Base-by-base conservation (phyloP, 768 basidiomycete genomes). In the Amyloporia xantha region DNA sequence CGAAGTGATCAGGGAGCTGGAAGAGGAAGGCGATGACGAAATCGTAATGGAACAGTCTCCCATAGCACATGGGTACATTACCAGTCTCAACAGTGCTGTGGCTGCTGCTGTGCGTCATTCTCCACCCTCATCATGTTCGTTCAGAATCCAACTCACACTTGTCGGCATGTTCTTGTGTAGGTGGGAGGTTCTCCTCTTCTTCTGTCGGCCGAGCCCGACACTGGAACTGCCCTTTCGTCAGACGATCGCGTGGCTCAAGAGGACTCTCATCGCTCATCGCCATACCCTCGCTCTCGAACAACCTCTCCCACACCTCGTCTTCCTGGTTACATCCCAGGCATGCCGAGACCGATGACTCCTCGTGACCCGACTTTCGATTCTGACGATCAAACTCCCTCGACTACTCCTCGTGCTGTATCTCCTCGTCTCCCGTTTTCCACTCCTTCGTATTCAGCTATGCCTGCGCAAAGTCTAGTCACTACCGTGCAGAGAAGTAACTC, bases 321-420 rank as follows among this genome's bases (percentile, higher is more conserved):
- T 19, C 89, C 90, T 47, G 90, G 90, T 12, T 92, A 92, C 65
- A 81, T 90, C 49, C 90, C 90, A 20, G 90, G 90, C 10, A 92
- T 92, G 90, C 86, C 86, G 19, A 73, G 90, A 36, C 90, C 90
- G 15, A 90, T 91, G 85, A 91, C 90, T 5, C 90, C 90, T n/a
- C 82, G 81, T 48, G 85, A 88, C 54, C 58, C 68, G 5, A 68
- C 76, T 26, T 70, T 72, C 48, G 90, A 90, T 41, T 61, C 74
- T 24, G 88, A 91, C 47, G 86, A 89, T 51, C 77, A 79, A 38
- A 81, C 81, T 7, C 83, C 79, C 50, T 86, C 76, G 28, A 70
- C 71, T 20, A 92, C 89, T 3, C 89, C 89, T 49, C 83, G 89
- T 47, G 88, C 89, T 15, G 81, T 81, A 15, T 83, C 84, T 0